Base-by-base conservation (phyloP, 768 basidiomycete species). In the Russula vinacea region DNA sequence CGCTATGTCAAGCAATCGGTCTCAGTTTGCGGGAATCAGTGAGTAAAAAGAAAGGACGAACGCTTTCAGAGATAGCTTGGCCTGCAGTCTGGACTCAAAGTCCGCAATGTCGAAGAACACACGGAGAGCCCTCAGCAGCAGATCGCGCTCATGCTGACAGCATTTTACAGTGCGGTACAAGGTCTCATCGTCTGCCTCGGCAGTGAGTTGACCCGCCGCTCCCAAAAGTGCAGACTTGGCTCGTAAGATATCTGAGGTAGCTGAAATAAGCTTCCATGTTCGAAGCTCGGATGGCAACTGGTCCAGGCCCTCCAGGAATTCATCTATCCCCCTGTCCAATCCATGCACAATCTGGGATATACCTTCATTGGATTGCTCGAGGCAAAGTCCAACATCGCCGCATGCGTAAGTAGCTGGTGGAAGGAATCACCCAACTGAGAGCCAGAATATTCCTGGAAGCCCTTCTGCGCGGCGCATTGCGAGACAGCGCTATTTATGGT, bases 301-400 rank as follows among this genome's bases (percentile, higher is more conserved):
- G 2, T 65, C 64, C 33, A 61, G 35, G 14, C 29, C 24, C 22
- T 45, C 60, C 47, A 65, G 40, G 40, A 65, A 65, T 9, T 65
- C 64, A 1, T 65, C 64, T 19, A 65, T 35, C 9, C 64, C 64
- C n/a, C 42, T 42, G 42, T 56, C 59, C 49, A 65, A 14, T 40
- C 64, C 58, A 19, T 45, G 55, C 49, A 65, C 24, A 37, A 61
- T 65, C 19, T 57, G 39, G 44, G 55, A 42, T 17, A 65, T 14
- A 1, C 55, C 60, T 5, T 37, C 19, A 9, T 33, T 57, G 35
- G 59, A 49, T 8, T 61, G 50, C 9, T 61, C 64, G 8, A 39
- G 5, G 55, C 60, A 10, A 57, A 61, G 44, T 65, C 64, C 11
- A 65, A 55, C 55, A 61, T 61, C 14, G 59, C 26, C 14, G 64